A percentile compares a stretch with the other conserved stretches of the same genome.
phyloP scores from a whole-genome alignment of 768 basidiomycete genomes.

The Cystofilobasidium capitatum region DNA sequence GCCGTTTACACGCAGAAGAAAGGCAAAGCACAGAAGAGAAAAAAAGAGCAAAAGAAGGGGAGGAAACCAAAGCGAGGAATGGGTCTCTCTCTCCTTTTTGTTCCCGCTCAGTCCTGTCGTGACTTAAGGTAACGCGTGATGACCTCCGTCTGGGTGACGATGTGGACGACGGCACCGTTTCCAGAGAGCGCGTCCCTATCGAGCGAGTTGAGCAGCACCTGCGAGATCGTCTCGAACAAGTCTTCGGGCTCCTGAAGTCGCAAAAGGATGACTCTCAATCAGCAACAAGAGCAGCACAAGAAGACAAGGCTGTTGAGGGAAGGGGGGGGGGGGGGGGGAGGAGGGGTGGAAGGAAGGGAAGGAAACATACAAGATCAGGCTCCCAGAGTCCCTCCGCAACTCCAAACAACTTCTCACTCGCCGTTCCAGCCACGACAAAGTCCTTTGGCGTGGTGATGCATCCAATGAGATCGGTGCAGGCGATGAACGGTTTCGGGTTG shows the following conservation, averaged over 20 bases:
- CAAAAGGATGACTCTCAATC: neutral
- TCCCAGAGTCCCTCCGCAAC: constrained; percentile 98
- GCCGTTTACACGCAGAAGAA: too few relatives aligned
- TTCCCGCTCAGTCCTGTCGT: constrained; percentile 96
- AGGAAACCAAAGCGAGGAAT: too few relatives aligned
- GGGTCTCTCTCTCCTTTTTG: too few relatives aligned
- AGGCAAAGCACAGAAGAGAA: too few relatives aligned
- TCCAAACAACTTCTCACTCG: constrained; percentile 85
- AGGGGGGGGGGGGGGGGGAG: constrained; percentile 7
- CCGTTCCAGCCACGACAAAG: constrained; percentile 91
- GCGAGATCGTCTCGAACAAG: constrained; percentile 95
- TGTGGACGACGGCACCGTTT: constrained; percentile 90
- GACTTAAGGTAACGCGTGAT: constrained; percentile 79
- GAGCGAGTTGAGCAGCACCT: constrained; percentile 86
- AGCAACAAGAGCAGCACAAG: neutral
- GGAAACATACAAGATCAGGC: constrained; percentile 61
- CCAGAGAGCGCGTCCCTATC: constrained; percentile 95
- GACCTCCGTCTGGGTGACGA: constrained; percentile 57
- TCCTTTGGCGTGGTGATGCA: constrained; percentile 49
- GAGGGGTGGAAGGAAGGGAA: neutral
- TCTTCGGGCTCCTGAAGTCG: constrained; percentile 66
- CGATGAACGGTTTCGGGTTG: constrained; percentile 79
- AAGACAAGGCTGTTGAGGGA: neutral
- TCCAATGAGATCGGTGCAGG: constrained; percentile 60
- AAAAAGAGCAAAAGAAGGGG: too few relatives aligned